These are phyloP conservation scores for Pigoraptor vietnamica DNA, from an alignment of 78 protist genomes.

Conservation along the genomic window DNA sequence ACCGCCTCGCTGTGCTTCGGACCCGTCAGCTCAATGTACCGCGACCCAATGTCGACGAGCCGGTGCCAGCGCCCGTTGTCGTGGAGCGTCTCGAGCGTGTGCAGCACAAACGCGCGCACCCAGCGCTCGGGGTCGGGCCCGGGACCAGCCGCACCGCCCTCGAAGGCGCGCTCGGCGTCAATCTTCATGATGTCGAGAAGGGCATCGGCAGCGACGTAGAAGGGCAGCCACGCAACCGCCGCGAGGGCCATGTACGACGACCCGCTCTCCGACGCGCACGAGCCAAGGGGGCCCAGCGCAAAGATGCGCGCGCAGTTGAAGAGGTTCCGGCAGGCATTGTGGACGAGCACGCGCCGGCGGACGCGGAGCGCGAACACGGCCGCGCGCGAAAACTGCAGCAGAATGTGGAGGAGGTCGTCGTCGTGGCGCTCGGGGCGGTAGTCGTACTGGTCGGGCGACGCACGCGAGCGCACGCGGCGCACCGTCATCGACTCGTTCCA, in stretches of 20 bases:
- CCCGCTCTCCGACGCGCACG: background rate
- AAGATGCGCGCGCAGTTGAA: background rate
- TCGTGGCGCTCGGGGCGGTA: background rate
- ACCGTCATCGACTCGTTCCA: background rate
- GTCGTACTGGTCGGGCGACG: background rate
- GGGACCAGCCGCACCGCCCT: background rate
- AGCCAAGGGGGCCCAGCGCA: background rate
- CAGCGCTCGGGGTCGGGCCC: background rate
- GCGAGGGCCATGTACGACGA: background rate
- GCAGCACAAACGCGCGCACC: background rate
- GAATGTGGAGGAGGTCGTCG: background rate
- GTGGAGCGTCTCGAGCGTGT: background rate
- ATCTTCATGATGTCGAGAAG: background rate
- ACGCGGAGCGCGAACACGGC: background rate
- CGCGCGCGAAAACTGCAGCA: background rate
- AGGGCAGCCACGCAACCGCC: background rate
- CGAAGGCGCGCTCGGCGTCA: background rate
- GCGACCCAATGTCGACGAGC: background rate
- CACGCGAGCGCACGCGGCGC: background rate
- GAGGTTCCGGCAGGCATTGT: background rate
- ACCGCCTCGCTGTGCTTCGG: background rate
- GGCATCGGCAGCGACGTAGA: background rate
- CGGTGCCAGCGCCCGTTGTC: background rate
- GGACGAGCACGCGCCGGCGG: background rate
- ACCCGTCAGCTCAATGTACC: background rate